Evolutionary conservation across 768 basidiomycete genomes (phyloP), one percentile per base, ranked within the genome.

Genomic region (Hypholoma fasciculare): DNA sequence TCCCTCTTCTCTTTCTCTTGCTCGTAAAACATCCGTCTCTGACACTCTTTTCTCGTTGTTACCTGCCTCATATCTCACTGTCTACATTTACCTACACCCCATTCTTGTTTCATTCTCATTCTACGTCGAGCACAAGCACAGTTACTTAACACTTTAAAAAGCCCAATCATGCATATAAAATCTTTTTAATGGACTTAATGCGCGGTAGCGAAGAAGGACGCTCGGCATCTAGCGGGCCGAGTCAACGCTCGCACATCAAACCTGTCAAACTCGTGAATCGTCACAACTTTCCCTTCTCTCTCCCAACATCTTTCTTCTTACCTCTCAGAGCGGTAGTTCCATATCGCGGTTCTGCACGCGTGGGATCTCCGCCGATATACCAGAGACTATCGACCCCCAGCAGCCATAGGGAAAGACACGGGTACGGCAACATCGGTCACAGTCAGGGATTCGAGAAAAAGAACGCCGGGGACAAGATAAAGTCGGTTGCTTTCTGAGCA

Each of bases 161-260:
- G n/a, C 30, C 30, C 30, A 34, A 9, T 34, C 30, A 34, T 34
- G 30, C 30, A 34, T 34, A 34, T 34, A 34, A 23, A 23, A 34
- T 34, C 9, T 34, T 34, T 34, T 34, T 34, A 34, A 34, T 34
- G 30, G 30, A 34, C 30, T 3, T 34, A 1, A 23, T 23, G 23
- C 23, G 47, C 20, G 20, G 47, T 49, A 7, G 48, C 19, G 51
- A 40, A 19, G 51, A 30, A 52, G 51, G 23, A 19, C 17, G 51
- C 13, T 49, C 55, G 55, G 55, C 55, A 56, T 49, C 12, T 11
- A 20, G 38, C 55, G 55, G 55, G 48, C 55, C 55, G 55, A 49
- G 36, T 36, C 43, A 46, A 54, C 36, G 46, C 53, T 47, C 36
- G 27, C 17, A 11, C 55, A 40, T 49, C 27, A 48, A 19, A 34